A percentile compares a stretch with the other conserved stretches of the same genome.
Evolutionary conservation across 345 rosid genomes (phyloP).

Genomic region (Lepidium didymum): DNA sequence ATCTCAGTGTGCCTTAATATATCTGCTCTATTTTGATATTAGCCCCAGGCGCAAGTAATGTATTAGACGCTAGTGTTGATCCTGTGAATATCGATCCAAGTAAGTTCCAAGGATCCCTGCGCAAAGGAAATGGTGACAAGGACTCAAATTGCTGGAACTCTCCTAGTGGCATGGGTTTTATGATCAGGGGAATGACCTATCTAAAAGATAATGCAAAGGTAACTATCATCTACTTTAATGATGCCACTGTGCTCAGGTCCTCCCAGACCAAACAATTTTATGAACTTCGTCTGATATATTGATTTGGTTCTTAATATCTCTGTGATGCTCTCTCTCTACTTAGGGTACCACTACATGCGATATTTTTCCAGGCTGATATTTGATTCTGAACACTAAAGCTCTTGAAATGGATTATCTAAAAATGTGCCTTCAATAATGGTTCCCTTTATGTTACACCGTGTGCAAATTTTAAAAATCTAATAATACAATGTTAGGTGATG

Average conservation of each 20-base stretch:
- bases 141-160: slow-evolving; percentile 88
- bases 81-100: slow-evolving; percentile 47
- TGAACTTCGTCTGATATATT: neutral
- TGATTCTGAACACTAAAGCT: neutral
- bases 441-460: neutral
- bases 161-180: slow-evolving; percentile 83
- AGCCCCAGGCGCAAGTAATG: slow-evolving; percentile 55
- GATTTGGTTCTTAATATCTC: neutral
- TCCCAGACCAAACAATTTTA: neutral
- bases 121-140: slow-evolving; percentile 46
- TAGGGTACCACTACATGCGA: neutral
- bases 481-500: slow-evolving; percentile 48
- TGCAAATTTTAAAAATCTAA: neutral
- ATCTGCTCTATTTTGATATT: slow-evolving; percentile 25
- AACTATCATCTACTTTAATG: neutral
- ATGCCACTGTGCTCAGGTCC: neutral
- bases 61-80: slow-evolving; percentile 46
- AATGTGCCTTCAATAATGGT: neutral
- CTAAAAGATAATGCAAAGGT: slow-evolving; percentile 84
- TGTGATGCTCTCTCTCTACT: neutral
- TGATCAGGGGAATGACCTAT: slow-evolving; percentile 92
- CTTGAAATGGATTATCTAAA: neutral
- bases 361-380: neutral
- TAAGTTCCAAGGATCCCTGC: slow-evolving; percentile 59
- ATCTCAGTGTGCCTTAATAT: slow-evolving; percentile 11